Evolutionary conservation across 2,329 filamentous ascomycete species (phyloP).

Genomic region (Neopestalotiopsis sp.): DNA sequence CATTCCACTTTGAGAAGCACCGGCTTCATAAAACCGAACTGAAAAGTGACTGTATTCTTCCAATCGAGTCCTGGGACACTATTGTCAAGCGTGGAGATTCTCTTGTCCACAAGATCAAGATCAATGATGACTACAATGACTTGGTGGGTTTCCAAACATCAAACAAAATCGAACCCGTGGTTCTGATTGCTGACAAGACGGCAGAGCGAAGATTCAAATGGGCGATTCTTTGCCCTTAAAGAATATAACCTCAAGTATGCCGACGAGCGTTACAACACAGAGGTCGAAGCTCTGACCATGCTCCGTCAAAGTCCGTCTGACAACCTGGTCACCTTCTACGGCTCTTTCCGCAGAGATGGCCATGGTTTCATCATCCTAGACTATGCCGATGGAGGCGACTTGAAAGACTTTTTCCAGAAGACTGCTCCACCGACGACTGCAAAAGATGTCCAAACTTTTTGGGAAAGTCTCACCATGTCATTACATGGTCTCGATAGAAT

Average conservation of each 20-base stretch:
- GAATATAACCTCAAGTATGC: slow-evolving; percentile 1
- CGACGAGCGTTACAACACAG: slow-evolving; percentile 23
- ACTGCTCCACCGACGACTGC: slow-evolving; percentile 16
- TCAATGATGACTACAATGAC: not conserved
- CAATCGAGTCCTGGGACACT: not conserved
- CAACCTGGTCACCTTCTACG: slow-evolving; percentile 27
- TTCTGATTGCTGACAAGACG: not conserved
- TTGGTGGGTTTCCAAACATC: not conserved
- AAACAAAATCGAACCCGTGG: not conserved
- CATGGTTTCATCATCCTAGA: slow-evolving; percentile 26
- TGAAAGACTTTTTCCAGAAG: slow-evolving; percentile 20
- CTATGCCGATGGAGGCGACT: slow-evolving; percentile 24
- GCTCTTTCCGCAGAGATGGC: slow-evolving; percentile 24
- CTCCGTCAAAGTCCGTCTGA: slow-evolving; percentile 18
- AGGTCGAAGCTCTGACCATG: slow-evolving; percentile 22
- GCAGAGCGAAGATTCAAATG: not conserved
- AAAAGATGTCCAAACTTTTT: slow-evolving; percentile 17
- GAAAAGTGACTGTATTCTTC: no score
- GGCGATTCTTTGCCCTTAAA: not conserved
- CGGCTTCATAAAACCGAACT: no score
- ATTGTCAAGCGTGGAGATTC: not conserved
- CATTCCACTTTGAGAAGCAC: not conserved
- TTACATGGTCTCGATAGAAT: slow-evolving; percentile 21
- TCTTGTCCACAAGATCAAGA: slow-evolving; percentile 6
- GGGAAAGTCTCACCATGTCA: slow-evolving; percentile 23